Percentiles rank a stretch among this genome's conserved stretches.
These are phyloP conservation scores for Neopestalotiopsis sp. DNA, from an alignment of 2,329 filamentous ascomycete genomes.

Conservation along the genomic window DNA sequence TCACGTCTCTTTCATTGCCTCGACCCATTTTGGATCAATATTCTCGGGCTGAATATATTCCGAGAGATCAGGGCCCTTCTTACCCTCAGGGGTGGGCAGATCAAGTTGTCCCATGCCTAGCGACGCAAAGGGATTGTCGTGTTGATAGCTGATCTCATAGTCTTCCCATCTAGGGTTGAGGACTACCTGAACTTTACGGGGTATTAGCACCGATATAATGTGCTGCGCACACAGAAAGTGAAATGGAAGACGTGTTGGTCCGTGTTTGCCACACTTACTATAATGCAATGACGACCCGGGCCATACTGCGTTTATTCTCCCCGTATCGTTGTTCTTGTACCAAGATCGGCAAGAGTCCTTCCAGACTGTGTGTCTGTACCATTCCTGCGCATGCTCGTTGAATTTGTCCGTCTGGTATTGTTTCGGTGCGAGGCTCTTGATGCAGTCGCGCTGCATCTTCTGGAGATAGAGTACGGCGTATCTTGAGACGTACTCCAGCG, in stretches of 20 bases:
- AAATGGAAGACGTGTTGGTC: neutral
- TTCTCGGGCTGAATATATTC: neutral
- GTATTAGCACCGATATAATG: neutral
- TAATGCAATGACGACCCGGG: neutral
- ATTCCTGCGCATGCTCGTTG: slow-evolving; percentile 5
- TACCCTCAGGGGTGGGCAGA: neutral
- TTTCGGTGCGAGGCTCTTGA: neutral
- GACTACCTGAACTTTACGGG: neutral
- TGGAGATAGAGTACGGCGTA: neutral
- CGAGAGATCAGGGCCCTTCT: neutral
- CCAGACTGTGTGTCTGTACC: neutral
- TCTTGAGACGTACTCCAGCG: neutral
- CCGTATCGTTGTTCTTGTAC: slow-evolving; percentile 4
- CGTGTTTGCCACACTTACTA: neutral
- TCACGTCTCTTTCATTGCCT: neutral
- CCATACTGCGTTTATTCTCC: neutral
- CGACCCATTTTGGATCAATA: neutral
- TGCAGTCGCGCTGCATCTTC: neutral
- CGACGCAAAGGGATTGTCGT: neutral
- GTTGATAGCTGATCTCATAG: neutral
- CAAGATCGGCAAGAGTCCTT: neutral
- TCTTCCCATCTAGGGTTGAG: neutral
- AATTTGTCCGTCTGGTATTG: neutral
- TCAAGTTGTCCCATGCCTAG: neutral
- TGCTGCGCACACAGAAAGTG: no score